phyloP scores from a whole-genome alignment of 2,329 filamentous ascomycete species.

The Thermoascus crustaceus region DNA sequence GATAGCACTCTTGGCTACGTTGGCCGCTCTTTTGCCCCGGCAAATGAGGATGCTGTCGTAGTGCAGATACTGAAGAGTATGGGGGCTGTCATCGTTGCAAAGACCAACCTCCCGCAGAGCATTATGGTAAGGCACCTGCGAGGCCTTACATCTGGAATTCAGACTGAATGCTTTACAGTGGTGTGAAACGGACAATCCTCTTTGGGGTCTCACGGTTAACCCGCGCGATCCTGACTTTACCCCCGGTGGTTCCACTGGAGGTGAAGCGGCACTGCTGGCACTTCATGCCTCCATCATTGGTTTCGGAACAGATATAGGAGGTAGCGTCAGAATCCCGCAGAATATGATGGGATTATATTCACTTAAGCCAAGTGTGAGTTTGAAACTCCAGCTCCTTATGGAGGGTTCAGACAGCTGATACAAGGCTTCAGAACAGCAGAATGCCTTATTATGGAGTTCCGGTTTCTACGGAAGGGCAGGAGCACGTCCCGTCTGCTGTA shows the following conservation, averaged over 20 bases:
- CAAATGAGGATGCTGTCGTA: conserved; percentile 41
- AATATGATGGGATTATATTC: conserved; percentile 43
- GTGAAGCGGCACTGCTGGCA: conserved; percentile 36
- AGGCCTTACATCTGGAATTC: not conserved
- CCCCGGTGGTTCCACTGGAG: conserved; percentile 42
- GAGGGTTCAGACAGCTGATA: too few relatives aligned
- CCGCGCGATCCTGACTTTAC: conserved; percentile 37
- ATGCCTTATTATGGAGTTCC: conserved; percentile 52
- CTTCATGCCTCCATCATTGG: conserved; percentile 38
- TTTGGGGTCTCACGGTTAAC: conserved; percentile 45
- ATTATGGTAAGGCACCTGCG: conserved; percentile 38
- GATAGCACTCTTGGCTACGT: conserved; percentile 55
- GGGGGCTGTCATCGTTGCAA: conserved; percentile 47
- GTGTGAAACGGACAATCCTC: conserved; percentile 47
- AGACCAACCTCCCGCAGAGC: conserved; percentile 45
- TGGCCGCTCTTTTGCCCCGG: conserved; percentile 41
- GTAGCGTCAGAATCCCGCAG: conserved; percentile 43
- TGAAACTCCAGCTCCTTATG: too few relatives aligned
- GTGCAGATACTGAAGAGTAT: conserved; percentile 42
- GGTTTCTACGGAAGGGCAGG: conserved; percentile 56
- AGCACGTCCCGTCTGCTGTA: conserved; percentile 56
- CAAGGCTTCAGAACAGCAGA: conserved; percentile 52
- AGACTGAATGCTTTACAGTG: conserved; percentile 27
- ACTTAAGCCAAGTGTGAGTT: conserved; percentile 39
- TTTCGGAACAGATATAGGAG: conserved; percentile 47